Evolutionary conservation across 164 flowering plant species (phyloP).

Genomic region (Taxillus chinensis): DNA sequence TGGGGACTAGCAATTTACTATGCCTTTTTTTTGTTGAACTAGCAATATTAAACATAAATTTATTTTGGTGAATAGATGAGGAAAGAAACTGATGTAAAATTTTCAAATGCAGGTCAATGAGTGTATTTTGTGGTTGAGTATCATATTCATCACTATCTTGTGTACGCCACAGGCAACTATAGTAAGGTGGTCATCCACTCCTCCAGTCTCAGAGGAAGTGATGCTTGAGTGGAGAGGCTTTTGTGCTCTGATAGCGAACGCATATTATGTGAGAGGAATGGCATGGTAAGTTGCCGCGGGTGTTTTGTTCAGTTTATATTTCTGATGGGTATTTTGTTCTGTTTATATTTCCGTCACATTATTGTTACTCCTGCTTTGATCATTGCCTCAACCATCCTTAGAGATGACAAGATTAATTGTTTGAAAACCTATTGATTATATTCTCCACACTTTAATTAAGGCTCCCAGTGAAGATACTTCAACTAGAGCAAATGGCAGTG

Average conservation of each 20-base stretch:
- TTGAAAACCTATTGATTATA: too few species aligned
- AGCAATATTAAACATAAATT: too few species aligned
- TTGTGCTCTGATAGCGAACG: slow-evolving; percentile 93
- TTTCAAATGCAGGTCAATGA: slow-evolving; percentile 61
- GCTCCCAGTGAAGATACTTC: slow-evolving; percentile 98
- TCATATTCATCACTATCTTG: slow-evolving; percentile 83
- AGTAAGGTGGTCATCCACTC: slow-evolving; percentile 80
- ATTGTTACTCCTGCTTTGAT: not conserved
- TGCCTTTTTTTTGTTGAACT: too few species aligned
- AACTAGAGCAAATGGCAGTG: slow-evolving; percentile 98
- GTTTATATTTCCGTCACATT: not conserved
- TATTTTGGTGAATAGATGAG: not conserved
- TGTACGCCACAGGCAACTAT: slow-evolving; percentile 96
- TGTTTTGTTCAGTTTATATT: not conserved
- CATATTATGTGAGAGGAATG: slow-evolving; percentile 82
- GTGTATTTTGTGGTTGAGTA: slow-evolving; percentile 91
- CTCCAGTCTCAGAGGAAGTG: slow-evolving; percentile 72
- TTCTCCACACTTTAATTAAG: slow-evolving; percentile 15
- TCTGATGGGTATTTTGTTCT: not conserved
- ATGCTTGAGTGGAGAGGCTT: slow-evolving; percentile 79
- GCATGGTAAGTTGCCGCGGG: slow-evolving; percentile 63
- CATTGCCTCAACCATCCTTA: too few species aligned
- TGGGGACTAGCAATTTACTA: too few species aligned
- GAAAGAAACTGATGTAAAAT: not conserved
- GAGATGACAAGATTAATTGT: too few species aligned